These are phyloP conservation scores for Coemansia sp. DNA, from an alignment of 192 early-diverging fungal genomes.

Conservation along the genomic window DNA sequence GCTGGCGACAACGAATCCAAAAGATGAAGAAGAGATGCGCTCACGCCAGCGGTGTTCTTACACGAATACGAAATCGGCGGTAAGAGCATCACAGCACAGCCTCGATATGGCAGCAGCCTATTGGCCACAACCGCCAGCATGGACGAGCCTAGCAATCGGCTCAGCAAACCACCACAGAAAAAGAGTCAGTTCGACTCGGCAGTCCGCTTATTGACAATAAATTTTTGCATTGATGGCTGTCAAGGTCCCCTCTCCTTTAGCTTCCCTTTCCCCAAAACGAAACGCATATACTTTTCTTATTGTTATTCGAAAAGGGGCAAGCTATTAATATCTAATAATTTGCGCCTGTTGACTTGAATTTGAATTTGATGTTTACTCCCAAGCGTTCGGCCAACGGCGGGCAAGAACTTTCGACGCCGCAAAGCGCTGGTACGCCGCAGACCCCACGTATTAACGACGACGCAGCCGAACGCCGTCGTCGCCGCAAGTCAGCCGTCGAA, in stretches of 20 bases:
- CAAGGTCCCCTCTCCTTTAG: neutral
- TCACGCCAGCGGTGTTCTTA: neutral
- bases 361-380: conserved; percentile 38
- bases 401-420: conserved; percentile 36
- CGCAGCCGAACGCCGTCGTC: conserved; percentile 54
- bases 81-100: too few species aligned
- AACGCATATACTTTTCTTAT: neutral
- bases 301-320: neutral
- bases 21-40: neutral
- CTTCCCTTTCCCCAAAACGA: conserved; percentile 10
- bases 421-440: conserved; percentile 33
- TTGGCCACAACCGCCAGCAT: neutral
- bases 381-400: conserved; percentile 24
- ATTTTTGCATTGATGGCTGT: neutral
- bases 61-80: neutral
- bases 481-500: conserved; percentile 57
- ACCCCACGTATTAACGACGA: conserved; percentile 58
- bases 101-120: neutral
- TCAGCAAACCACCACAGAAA: neutral
- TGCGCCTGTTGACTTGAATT: neutral
- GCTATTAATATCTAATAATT: conserved; percentile 1
- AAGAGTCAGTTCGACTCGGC: neutral
- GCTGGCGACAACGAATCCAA: neutral
- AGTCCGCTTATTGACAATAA: neutral
- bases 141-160: neutral